Evolutionary conservation across 208 protist species (phyloP).

Genomic region (Angomonas ambiguus): DNA sequence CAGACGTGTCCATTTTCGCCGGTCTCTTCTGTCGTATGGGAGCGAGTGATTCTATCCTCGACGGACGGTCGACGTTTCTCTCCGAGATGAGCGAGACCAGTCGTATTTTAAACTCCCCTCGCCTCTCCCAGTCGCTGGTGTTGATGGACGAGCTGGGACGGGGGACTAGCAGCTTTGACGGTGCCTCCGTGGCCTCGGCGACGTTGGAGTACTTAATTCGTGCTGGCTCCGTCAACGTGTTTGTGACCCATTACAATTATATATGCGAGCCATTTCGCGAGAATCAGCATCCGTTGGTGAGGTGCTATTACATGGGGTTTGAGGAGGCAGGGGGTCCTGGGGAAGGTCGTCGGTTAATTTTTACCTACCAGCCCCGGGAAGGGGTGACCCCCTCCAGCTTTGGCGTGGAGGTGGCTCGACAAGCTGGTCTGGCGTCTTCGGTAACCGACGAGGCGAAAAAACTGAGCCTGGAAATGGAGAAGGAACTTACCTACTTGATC

Average conservation of each 20-base stretch:
- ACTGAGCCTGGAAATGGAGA: constrained; percentile 48
- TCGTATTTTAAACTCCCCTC: constrained; percentile 76
- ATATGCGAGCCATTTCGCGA: constrained; percentile 71
- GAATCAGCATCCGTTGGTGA: constrained; percentile 18
- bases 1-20: constrained; percentile 81
- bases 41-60: constrained; percentile 87
- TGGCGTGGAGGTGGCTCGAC: constrained; percentile 84
- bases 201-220: constrained; percentile 89
- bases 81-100: constrained; percentile 96
- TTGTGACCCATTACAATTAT: constrained; percentile 95
- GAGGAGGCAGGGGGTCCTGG: constrained; percentile 44
- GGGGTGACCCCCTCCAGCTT: constrained; percentile 89
- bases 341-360: constrained; percentile 31
- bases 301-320: constrained; percentile 88
- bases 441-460: constrained; percentile 61
- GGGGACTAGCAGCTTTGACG: constrained; percentile 95
- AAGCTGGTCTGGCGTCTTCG: constrained; percentile 65
- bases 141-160: constrained; percentile 96
- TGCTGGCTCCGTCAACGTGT: constrained; percentile 73
- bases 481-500: constrained; percentile 17
- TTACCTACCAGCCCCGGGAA: constrained; percentile 77
- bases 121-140: constrained; percentile 84
- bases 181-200: constrained; percentile 88
- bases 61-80: constrained; percentile 95
- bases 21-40: constrained; percentile 94